Conservation (phyloP, 2,329 filamentous ascomycete genomes). For the Stachybotrys chlorohalonatus region DNA sequence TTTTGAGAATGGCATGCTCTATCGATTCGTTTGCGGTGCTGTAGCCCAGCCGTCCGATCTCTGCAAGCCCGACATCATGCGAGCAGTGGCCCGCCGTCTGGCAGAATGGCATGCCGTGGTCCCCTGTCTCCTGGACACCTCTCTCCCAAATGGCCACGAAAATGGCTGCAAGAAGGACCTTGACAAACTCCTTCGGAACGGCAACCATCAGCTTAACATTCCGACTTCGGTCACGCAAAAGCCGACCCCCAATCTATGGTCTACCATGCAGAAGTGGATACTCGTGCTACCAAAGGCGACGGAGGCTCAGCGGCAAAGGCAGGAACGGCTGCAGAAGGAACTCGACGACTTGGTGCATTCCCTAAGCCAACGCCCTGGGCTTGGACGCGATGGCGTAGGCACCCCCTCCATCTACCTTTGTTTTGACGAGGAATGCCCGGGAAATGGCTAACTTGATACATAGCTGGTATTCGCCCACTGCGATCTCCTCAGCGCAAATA, state of each 20-base stretch:
- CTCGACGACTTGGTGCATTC: slow-evolving; percentile 59
- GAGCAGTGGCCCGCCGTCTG: slow-evolving; percentile 72
- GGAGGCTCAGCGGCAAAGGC: slow-evolving; percentile 57
- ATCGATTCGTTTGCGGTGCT: slow-evolving; percentile 77
- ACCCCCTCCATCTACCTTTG: background rate
- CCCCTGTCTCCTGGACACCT: slow-evolving; percentile 40
- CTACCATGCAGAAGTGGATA: slow-evolving; percentile 94
- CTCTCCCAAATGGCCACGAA: slow-evolving; percentile 7
- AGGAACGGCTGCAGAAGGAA: slow-evolving; percentile 63
- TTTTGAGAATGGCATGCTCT: slow-evolving; percentile 93
- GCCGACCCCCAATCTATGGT: slow-evolving; percentile 83
- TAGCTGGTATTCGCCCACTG: slow-evolving; percentile 90
- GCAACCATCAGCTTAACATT: slow-evolving; percentile 20
- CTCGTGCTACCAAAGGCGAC: slow-evolving; percentile 69
- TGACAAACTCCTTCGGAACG: slow-evolving; percentile 7
- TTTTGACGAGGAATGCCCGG: background rate
- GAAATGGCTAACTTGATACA: background rate
- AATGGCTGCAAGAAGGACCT: slow-evolving; percentile 5
- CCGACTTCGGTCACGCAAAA: slow-evolving; percentile 47
- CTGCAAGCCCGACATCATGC: slow-evolving; percentile 64
- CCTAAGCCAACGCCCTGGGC: slow-evolving; percentile 66
- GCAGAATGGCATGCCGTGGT: slow-evolving; percentile 86
- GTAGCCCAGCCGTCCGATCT: slow-evolving; percentile 77
- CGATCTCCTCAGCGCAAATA: slow-evolving; percentile 91
- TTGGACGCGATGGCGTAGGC: slow-evolving; percentile 66